These are phyloP conservation scores for Pichia sp. DNA, from an alignment of 1,139 yeast genomes.

Conservation along the genomic window DNA sequence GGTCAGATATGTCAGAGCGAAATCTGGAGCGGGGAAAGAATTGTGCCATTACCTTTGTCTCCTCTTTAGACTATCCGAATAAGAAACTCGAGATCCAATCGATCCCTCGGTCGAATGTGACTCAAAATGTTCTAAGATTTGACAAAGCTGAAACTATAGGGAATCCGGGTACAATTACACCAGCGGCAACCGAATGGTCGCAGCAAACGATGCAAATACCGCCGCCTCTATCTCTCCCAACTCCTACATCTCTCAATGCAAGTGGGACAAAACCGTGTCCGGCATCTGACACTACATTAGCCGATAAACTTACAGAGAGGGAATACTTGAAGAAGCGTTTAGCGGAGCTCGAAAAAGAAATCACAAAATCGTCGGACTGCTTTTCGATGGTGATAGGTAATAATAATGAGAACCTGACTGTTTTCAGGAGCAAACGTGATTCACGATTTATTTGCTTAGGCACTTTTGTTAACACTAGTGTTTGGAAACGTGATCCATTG, in stretches of 20 bases:
- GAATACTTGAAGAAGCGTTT: slow-evolving; percentile 12
- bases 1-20: slow-evolving; percentile 15
- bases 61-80: slow-evolving; percentile 1
- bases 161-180: neutral
- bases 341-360: neutral
- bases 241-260: neutral
- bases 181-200: neutral
- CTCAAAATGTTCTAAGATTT: neutral
- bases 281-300: neutral
- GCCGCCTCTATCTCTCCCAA: neutral
- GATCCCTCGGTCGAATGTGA: neutral
- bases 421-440: slow-evolving; percentile 22
- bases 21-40: neutral
- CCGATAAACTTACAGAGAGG: slow-evolving; percentile 3
- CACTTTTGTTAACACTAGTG: slow-evolving; percentile 20
- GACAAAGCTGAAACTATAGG: neutral
- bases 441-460: slow-evolving; percentile 24
- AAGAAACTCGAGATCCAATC: neutral
- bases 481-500: slow-evolving; percentile 29
- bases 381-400: slow-evolving; percentile 23
- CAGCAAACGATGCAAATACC: neutral
- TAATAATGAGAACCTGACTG: slow-evolving; percentile 12
- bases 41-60: slow-evolving; percentile 1
- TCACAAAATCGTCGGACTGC: slow-evolving; percentile 14
- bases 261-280: neutral